Base-by-base conservation (phyloP, 257 asterid species). In the Plantago ovata region DNA sequence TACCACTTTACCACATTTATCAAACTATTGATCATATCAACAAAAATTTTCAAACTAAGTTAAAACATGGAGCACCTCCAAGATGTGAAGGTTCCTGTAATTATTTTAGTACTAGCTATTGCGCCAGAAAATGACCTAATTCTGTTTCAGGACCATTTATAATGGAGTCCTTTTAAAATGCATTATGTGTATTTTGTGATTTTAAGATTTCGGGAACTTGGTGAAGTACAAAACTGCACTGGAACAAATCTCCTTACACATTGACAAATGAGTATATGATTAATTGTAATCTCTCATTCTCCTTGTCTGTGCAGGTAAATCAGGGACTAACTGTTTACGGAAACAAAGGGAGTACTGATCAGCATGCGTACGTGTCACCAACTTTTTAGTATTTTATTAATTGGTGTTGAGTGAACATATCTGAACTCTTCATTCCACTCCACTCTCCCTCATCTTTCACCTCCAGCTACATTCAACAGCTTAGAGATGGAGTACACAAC, bases 291-390 rank as follows among this genome's bases (percentile, higher is more conserved):
- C 38, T 50, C 38, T 16, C 18, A 9, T 20, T 50, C 55, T 24
- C 32, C 5, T 5, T 24, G 3, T 24, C 32, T 24, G 60, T 71
- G 60, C 71, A 93, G 99, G 97, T 93, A 75, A 93, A 93, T 70
- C 99, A 93, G 71, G 99, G 99, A 16, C 61, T 93, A 55, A 72
- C 88, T 53, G 99, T 93, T 32, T 93, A 93, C 68, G 99, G 99
- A 73, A 93, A 93, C 84, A 93, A 93, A 73, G 99, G 99, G 72
- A 93, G 99, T 84, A 93, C 99, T 58, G 99, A 93, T 74, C 99
- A 93, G 74, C 99, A 93, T 63, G 99, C 96, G 99, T 93, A 78
- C 13, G 96, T 75, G 49, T 45, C 62, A 2, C 61, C 62, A 58
- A 63, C 41, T 15, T 42, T 54, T 67, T 44, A 46, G 2, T 14